Conservation (phyloP, 2,329 filamentous ascomycete genomes). For the Aspergillus ochraceus region DNA sequence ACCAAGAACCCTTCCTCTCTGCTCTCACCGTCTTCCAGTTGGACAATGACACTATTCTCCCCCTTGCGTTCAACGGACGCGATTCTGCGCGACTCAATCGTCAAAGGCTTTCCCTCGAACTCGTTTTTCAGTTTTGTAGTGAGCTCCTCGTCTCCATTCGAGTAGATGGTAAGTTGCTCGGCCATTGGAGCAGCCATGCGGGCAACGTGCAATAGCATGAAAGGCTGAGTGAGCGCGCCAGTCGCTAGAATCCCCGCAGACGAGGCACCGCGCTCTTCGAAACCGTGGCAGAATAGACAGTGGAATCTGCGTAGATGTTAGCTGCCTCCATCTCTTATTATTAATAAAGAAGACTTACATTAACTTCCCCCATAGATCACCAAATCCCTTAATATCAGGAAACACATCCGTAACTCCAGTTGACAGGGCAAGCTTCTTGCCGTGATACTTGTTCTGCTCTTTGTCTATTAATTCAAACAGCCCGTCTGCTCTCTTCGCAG, state of each 20-base stretch:
- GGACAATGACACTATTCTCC: neutral
- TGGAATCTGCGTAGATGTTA: conserved; percentile 5
- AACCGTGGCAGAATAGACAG: conserved; percentile 16
- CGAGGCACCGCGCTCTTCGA: conserved; percentile 11
- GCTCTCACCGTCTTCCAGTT: neutral
- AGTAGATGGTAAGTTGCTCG: conserved; percentile 52
- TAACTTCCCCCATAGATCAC: conserved; percentile 54
- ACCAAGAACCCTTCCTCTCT: conserved; percentile 28
- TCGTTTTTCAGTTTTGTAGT: conserved; percentile 8
- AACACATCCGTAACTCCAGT: conserved; percentile 55
- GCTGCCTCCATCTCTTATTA: neutral
- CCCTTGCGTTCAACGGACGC: neutral
- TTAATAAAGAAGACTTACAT: conserved; percentile 42
- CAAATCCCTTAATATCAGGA: conserved; percentile 55
- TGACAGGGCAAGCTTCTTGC: conserved; percentile 57
- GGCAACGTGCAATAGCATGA: conserved; percentile 42
- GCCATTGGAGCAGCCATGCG: conserved; percentile 49
- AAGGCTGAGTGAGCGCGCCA: conserved; percentile 40
- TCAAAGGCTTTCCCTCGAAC: neutral
- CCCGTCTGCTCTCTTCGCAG: conserved; percentile 11
- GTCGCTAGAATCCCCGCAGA: conserved; percentile 3
- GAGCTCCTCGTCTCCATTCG: conserved; percentile 45
- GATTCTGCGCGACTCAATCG: conserved; percentile 4
- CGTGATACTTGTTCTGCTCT: conserved; percentile 45
- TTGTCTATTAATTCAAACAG: conserved; percentile 45